Percentiles rank a stretch among this genome's conserved stretches.
These are phyloP conservation scores for Talaromyces sp. DNA, from an alignment of 2,329 filamentous ascomycete species.

Conservation along the genomic window DNA sequence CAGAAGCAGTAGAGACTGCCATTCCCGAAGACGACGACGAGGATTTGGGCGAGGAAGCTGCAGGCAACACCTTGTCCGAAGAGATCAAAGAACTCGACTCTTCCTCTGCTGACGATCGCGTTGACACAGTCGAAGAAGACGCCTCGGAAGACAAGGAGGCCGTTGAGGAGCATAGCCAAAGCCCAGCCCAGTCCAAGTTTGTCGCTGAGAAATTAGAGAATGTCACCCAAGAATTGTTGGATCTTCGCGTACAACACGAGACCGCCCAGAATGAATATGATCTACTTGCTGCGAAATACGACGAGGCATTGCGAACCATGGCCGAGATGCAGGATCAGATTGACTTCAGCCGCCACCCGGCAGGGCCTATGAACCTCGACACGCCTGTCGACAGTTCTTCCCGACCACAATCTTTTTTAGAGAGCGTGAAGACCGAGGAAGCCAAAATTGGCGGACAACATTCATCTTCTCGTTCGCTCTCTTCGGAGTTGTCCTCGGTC, in stretches of 20 bases:
- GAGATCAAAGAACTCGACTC: constrained; percentile 25
- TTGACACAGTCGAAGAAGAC: constrained; percentile 36
- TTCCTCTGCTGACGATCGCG: constrained; percentile 26
- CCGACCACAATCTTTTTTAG: constrained; percentile 80
- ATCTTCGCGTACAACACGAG: constrained; percentile 87
- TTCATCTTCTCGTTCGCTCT: constrained; percentile 85
- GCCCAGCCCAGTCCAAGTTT: constrained; percentile 75
- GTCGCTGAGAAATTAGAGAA: constrained; percentile 89
- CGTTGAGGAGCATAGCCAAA: constrained; percentile 50
- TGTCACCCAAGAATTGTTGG: constrained; percentile 86
- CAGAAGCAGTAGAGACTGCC: constrained; percentile 44
- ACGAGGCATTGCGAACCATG: constrained; percentile 76
- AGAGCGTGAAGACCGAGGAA: constrained; percentile 66
- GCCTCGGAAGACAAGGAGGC: constrained; percentile 29
- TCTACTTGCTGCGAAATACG: constrained; percentile 79
- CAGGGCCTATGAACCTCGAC: constrained; percentile 44
- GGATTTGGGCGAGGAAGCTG: constrained; percentile 33
- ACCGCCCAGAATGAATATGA: constrained; percentile 76
- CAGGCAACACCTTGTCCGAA: constrained; percentile 22
- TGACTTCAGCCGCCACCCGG: constrained; percentile 68
- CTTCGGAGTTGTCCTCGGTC: constrained; percentile 86
- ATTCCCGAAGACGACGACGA: constrained; percentile 46
- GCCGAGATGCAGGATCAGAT: constrained; percentile 77
- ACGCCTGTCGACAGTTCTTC: constrained; percentile 37
- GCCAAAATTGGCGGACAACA: constrained; percentile 64